Conservation (phyloP, 106 monocot genomes). For the Dioscorea zingiberensis region DNA sequence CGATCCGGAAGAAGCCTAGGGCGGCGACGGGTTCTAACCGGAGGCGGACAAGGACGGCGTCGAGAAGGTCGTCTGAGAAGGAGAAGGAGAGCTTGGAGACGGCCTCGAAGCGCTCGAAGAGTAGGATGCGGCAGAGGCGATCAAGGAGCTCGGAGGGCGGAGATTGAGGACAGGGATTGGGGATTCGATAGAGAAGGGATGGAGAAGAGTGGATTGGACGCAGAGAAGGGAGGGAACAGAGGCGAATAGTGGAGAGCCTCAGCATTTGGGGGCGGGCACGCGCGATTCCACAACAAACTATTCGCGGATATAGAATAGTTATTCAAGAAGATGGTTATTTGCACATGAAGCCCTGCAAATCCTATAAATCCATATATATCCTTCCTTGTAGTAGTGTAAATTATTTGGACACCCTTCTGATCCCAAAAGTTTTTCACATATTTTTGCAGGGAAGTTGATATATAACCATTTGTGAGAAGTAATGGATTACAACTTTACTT, state of each 20-base stretch:
- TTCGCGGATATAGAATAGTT: too few species aligned
- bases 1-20: conserved; percentile 59
- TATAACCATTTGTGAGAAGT: too few species aligned
- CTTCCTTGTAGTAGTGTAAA: too few species aligned
- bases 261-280: not conserved
- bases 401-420: too few species aligned
- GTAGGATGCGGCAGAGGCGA: conserved; percentile 61
- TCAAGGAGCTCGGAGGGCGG: conserved; percentile 36
- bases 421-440: too few species aligned
- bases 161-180: not conserved
- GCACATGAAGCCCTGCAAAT: too few species aligned
- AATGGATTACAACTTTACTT: too few species aligned
- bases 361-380: too few species aligned
- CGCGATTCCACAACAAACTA: too few species aligned
- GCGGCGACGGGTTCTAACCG: conserved; percentile 57
- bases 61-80: conserved; percentile 64
- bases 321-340: too few species aligned
- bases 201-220: not conserved
- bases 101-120: conserved; percentile 72
- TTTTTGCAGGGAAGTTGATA: too few species aligned
- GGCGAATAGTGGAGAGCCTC: not conserved
- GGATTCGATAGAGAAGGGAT: not conserved
- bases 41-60: conserved; percentile 58
- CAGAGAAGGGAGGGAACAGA: not conserved
- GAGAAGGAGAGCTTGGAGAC: conserved; percentile 39